These are phyloP conservation scores for Hypomyces rosellus DNA, from an alignment of 2,329 filamentous ascomycete species.

Conservation along the genomic window DNA sequence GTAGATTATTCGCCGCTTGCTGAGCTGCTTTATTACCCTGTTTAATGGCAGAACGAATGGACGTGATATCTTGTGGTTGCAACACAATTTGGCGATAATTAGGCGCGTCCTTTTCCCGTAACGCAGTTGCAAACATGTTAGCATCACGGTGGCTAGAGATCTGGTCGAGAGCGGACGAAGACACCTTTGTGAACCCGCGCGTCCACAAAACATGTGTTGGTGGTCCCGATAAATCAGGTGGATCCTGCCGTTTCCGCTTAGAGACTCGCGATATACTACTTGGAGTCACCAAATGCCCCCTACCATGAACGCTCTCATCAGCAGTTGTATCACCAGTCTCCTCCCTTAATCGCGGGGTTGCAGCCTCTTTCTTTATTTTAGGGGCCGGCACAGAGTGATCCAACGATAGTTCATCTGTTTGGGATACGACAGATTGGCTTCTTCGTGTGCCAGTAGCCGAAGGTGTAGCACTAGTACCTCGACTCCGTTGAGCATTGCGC, in stretches of 20 bases:
- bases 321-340: constrained; percentile 51
- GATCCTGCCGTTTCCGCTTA: constrained; percentile 55
- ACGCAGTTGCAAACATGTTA: constrained; percentile 70
- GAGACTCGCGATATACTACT: constrained; percentile 31
- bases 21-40: constrained; percentile 62
- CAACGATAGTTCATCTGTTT: constrained; percentile 41
- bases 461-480: constrained; percentile 29
- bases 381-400: constrained; percentile 34
- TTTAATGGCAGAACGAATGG: constrained; percentile 68
- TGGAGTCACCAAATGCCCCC: constrained; percentile 31
- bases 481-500: constrained; percentile 30
- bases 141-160: constrained; percentile 71
- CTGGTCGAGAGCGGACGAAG: constrained; percentile 66
- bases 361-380: constrained; percentile 54
- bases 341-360: constrained; percentile 48
- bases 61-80: constrained; percentile 70
- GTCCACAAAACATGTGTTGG: constrained; percentile 68
- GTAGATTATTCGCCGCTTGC: constrained; percentile 53
- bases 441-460: constrained; percentile 30
- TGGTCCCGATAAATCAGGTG: constrained; percentile 43
- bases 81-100: constrained; percentile 69
- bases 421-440: constrained; percentile 41
- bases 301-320: constrained; percentile 44
- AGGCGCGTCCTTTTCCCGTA: constrained; percentile 69
- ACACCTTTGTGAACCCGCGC: constrained; percentile 67